Evolutionary conservation across 768 basidiomycete species (phyloP), one percentile per base, ranked within the genome.

Genomic region (Russula foetens): DNA sequence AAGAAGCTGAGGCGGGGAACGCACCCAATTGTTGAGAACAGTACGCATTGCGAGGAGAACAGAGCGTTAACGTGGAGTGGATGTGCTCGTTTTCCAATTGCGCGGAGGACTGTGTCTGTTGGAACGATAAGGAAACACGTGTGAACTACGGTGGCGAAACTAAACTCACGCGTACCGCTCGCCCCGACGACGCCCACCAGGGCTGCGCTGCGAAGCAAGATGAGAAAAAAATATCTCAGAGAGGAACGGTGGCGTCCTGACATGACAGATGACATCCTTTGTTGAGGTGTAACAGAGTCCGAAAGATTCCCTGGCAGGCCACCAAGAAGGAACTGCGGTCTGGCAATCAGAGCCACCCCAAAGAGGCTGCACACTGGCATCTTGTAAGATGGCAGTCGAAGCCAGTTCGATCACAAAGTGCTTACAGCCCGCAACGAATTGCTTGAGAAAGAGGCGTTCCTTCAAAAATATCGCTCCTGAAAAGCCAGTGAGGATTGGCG

Each of bases 291-390:
- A 17, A 59, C 72, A 21, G 60, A 59, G 19, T 62, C 53, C 14
- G 59, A 51, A 7, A 19, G 61, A 4, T 33, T 33, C n/a, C 33
- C 53, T 56, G 17, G 50, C 44, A 31, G 59, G 54, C 41, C 49
- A 5, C 85, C 86, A 66, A 97, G 94, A 7, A 97, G 66, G 52
- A 84, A 84, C 1, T 79, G 73, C 0, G 93, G 93, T 31, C 90
- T 78, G 8, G 92, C 89, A 51, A 97, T 91, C 7, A 93, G 75
- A 17, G 94, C 70, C 7, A 92, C 90, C 0, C 92, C 92, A 12
- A 82, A 46, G 35, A 95, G 76, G 70, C 89, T 86, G 49, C 79
- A 77, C 14, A 86, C 82, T 81, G 66, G 7, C 19, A 28, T 7
- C 4, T 4, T 9, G 47, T 59, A 7, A n/a, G n/a, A 39, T 26